Percentiles rank a stretch among this genome's conserved stretches.
These are phyloP conservation scores for Keithomyces neogunnii DNA, from an alignment of 2,329 filamentous ascomycete species.

Conservation along the genomic window DNA sequence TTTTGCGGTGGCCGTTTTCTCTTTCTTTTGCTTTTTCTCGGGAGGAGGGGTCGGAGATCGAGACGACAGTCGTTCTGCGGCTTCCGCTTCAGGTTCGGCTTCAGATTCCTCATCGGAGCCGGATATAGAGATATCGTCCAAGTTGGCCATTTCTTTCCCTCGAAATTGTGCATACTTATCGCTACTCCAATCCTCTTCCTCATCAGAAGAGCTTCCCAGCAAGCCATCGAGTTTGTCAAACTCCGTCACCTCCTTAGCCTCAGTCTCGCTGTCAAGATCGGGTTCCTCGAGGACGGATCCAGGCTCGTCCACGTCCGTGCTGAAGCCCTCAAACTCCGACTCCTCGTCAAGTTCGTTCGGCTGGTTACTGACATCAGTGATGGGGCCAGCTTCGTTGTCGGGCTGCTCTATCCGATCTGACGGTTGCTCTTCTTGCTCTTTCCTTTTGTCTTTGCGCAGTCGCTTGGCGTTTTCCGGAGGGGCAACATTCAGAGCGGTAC, in stretches of 20 bases:
- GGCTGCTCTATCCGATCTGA: constrained; percentile 11
- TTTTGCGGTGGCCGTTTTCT: constrained; percentile 12
- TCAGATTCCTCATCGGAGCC: constrained; percentile 21
- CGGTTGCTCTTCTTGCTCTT: constrained; percentile 21
- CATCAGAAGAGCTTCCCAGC: constrained; percentile 35
- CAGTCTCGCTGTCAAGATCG: constrained; percentile 14
- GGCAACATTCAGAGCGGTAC: constrained; percentile 37
- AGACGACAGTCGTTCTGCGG: constrained; percentile 8
- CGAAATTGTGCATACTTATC: constrained; percentile 21
- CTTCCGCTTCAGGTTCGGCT: constrained; percentile 16
- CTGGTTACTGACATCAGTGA: constrained; percentile 7
- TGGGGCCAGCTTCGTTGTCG: neutral
- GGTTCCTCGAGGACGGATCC: constrained; percentile 11
- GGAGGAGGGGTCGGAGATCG: constrained; percentile 21
- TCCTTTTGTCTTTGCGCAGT: constrained; percentile 21
- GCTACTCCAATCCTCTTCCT: constrained; percentile 30
- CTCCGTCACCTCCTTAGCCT: constrained; percentile 24
- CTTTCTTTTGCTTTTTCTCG: constrained; percentile 11
- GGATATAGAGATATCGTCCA: constrained; percentile 32
- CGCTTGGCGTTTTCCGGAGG: constrained; percentile 32
- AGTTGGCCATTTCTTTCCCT: constrained; percentile 26
- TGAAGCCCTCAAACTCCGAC: constrained; percentile 29
- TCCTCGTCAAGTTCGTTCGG: constrained; percentile 19
- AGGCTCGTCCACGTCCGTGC: constrained; percentile 19
- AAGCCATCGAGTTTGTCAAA: constrained; percentile 35